phyloP scores from a whole-genome alignment of 805 yeast species.

The Pichia exigua region DNA sequence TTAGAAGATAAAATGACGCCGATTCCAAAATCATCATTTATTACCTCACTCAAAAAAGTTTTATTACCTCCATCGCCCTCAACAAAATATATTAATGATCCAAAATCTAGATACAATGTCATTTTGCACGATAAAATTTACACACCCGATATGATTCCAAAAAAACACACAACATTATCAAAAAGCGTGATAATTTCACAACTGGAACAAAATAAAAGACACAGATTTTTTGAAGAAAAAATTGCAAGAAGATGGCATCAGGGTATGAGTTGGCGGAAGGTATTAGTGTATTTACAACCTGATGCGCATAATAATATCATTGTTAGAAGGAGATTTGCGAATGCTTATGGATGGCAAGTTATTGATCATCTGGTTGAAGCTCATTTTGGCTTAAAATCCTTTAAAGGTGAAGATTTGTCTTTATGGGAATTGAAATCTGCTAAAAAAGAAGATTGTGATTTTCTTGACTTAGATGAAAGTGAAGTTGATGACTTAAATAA shows the following conservation, averaged over 20 bases:
- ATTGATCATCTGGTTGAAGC: slow-evolving; percentile 69
- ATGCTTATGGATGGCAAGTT: slow-evolving; percentile 94
- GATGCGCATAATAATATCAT: slow-evolving; percentile 94
- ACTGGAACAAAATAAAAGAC: slow-evolving; percentile 24
- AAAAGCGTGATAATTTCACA: slow-evolving; percentile 22
- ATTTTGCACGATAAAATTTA: slow-evolving; percentile 82
- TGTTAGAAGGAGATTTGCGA: slow-evolving; percentile 81
- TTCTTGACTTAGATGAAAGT: slow-evolving; percentile 6
- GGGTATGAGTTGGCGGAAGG: slow-evolving; percentile 84
- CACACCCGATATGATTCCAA: slow-evolving; percentile 45
- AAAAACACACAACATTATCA: slow-evolving; percentile 21
- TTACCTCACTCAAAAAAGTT: slow-evolving; percentile 71
- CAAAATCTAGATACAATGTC: slow-evolving; percentile 47
- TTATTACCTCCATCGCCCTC: slow-evolving; percentile 78
- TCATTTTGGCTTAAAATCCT: slow-evolving; percentile 40
- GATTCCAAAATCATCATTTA: slow-evolving; percentile 66
- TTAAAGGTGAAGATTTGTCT: slow-evolving; percentile 19
- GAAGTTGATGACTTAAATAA: slow-evolving; percentile 15
- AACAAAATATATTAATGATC: slow-evolving; percentile 57
- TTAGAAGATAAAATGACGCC: slow-evolving; percentile 7
- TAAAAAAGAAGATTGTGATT: slow-evolving; percentile 9
- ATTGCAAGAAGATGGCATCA: slow-evolving; percentile 87
- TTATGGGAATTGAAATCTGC: slow-evolving; percentile 15
- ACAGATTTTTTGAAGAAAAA: slow-evolving; percentile 55
- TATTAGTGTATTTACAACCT: slow-evolving; percentile 74